Evolutionary conservation across 1,284 basidiomycete genomes (phyloP).

Genomic region (Inonotus hispidus): DNA sequence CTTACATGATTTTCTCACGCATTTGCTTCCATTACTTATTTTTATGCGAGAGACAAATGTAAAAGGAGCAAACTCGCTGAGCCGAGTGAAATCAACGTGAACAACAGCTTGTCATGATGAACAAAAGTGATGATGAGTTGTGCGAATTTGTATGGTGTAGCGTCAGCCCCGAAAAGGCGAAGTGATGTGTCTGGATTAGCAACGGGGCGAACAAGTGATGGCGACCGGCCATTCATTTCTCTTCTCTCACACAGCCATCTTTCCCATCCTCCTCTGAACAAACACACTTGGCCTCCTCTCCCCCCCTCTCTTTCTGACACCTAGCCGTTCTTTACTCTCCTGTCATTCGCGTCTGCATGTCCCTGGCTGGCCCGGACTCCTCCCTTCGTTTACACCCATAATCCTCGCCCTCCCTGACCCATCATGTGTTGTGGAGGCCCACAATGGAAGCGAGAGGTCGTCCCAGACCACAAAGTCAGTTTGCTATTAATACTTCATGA

Average conservation of each 20-base stretch:
- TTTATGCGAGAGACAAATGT: neutral
- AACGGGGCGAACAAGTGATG: slow-evolving; percentile 17
- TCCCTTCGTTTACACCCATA: slow-evolving; percentile 23
- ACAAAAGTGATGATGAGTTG: neutral
- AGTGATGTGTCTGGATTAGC: slow-evolving; percentile 2
- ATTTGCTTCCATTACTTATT: neutral
- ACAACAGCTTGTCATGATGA: neutral
- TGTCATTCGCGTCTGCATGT: slow-evolving; percentile 34
- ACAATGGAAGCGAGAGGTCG: slow-evolving; percentile 95
- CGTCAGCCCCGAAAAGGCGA: slow-evolving; percentile 7
- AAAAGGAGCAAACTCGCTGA: neutral
- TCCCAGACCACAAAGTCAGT: slow-evolving; percentile 93
- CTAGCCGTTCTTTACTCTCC: slow-evolving; percentile 26
- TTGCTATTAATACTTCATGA: slow-evolving; percentile 11
- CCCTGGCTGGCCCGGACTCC: slow-evolving; percentile 61
- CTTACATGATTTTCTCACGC: neutral
- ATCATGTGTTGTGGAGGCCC: slow-evolving; percentile 66
- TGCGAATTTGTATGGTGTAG: neutral
- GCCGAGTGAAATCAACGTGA: neutral
- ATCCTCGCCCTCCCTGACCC: slow-evolving; percentile 21
- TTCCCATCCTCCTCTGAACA: slow-evolving; percentile 22
- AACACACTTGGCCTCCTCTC: slow-evolving; percentile 18
- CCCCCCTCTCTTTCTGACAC: slow-evolving; percentile 26
- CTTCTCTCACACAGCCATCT: slow-evolving; percentile 14
- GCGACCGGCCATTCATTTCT: slow-evolving; percentile 19